Percentiles rank a stretch among this genome's conserved stretches.
phyloP scores from a whole-genome alignment of 1,284 basidiomycete genomes.

The Heliocybe sulcata region DNA sequence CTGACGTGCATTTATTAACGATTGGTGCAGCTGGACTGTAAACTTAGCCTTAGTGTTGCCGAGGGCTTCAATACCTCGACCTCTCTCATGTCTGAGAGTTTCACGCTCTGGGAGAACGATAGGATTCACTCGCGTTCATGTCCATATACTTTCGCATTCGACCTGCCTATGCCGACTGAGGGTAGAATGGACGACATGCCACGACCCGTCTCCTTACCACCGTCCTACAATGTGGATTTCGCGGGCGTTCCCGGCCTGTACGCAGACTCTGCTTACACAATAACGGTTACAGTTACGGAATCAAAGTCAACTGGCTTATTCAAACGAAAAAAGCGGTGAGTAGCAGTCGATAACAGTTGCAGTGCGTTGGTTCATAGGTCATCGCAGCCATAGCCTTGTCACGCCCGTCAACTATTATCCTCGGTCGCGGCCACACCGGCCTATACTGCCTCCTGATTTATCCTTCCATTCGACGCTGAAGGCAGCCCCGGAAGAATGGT shows the following conservation, averaged over 20 bases:
- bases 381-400: constrained; percentile 16
- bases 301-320: constrained; percentile 27
- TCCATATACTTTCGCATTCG: constrained; percentile 42
- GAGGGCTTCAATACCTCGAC: constrained; percentile 29
- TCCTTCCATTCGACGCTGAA: constrained; percentile 43
- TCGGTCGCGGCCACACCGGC: constrained; percentile 42
- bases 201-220: constrained; percentile 34
- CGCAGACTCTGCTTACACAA: constrained; percentile 25
- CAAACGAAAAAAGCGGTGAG: constrained; percentile 22
- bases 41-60: constrained; percentile 32
- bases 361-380: no score
- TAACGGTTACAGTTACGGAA: constrained; percentile 36
- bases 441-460: constrained; percentile 21
- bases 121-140: constrained; percentile 19
- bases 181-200: constrained; percentile 28
- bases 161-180: constrained; percentile 33
- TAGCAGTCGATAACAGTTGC: background rate
- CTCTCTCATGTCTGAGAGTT: constrained; percentile 24
- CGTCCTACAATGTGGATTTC: constrained; percentile 34
- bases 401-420: constrained; percentile 38
- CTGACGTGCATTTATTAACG: background rate
- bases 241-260: constrained; percentile 25
- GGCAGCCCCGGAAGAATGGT: constrained; percentile 55
- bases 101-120: constrained; percentile 34
- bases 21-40: constrained; percentile 41